phyloP scores from a whole-genome alignment of 495 filamentous ascomycete species.

The Ramalina peruviana region DNA sequence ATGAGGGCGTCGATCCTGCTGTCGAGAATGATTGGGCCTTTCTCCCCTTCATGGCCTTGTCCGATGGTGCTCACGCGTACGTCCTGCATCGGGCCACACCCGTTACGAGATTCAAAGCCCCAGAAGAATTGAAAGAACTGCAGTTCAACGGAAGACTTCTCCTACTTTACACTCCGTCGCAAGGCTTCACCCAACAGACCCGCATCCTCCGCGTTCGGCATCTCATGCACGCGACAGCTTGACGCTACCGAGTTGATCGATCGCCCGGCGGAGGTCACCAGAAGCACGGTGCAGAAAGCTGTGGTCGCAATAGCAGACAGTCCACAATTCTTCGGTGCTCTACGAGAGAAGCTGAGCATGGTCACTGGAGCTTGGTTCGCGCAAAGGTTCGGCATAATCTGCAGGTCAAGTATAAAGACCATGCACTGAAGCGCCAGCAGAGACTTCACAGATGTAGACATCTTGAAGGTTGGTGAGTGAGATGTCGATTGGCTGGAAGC shows the following conservation, averaged over 20 bases:
- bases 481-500: background rate
- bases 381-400: conserved; percentile 63
- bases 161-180: conserved; percentile 85
- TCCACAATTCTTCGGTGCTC: conserved; percentile 63
- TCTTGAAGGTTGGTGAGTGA: conserved; percentile 43
- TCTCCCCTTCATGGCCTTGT: conserved; percentile 94
- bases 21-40: conserved; percentile 81
- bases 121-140: conserved; percentile 9
- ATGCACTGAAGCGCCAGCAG: conserved; percentile 22
- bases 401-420: conserved; percentile 14
- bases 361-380: conserved; percentile 95
- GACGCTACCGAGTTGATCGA: conserved; percentile 63
- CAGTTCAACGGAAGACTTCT: conserved; percentile 86
- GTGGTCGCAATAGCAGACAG: conserved; percentile 93
- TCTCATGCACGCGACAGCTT: conserved; percentile 86
- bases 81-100: conserved; percentile 15
- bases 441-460: conserved; percentile 60
- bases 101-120: background rate
- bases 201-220: conserved; percentile 87
- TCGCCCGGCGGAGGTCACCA: conserved; percentile 75
- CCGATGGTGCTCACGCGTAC: conserved; percentile 88
- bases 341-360: conserved; percentile 70
- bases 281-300: conserved; percentile 94
- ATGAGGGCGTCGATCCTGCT: conserved; percentile 67
- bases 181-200: conserved; percentile 41